These are phyloP conservation scores for Hylodesmum podocarpum DNA, from an alignment of 306 rosid species.

Conservation along the genomic window DNA sequence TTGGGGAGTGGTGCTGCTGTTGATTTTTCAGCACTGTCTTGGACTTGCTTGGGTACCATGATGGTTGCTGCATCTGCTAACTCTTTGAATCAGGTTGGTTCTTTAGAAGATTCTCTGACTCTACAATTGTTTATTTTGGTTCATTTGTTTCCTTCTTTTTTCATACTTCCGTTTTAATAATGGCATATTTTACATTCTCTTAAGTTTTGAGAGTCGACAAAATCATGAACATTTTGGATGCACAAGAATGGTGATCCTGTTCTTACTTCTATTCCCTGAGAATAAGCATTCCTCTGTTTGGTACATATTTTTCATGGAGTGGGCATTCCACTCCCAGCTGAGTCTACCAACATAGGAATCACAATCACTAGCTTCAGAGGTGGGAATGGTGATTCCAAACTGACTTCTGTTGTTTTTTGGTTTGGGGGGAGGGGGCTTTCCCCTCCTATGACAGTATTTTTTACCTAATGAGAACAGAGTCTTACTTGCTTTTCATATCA, in stretches of 20 bases:
- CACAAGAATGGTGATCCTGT: not conserved
- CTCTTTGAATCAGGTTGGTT: slow-evolving; percentile 84
- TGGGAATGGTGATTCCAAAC: not conserved
- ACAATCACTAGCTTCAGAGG: not conserved
- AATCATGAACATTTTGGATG: not conserved
- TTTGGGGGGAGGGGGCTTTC: no score
- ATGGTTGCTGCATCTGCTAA: slow-evolving; percentile 97
- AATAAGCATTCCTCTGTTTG: not conserved
- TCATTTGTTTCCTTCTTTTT: not conserved
- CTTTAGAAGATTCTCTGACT: not conserved
- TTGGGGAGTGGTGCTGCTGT: slow-evolving; percentile 74
- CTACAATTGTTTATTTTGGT: not conserved
- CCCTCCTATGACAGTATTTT: not conserved
- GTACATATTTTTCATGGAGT: not conserved
- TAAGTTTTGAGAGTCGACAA: not conserved
- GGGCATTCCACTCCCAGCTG: not conserved
- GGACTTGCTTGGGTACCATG: slow-evolving; percentile 95
- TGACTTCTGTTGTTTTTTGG: not conserved
- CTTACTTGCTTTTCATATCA: not conserved
- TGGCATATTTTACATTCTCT: not conserved
- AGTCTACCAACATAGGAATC: not conserved
- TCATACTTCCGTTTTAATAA: not conserved
- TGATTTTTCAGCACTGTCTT: slow-evolving; percentile 66
- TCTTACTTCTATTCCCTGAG: not conserved
- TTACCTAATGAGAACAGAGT: not conserved